Base-by-base conservation (phyloP, 2,329 filamentous ascomycete species). In the Golovinomyces cichoracearum region DNA sequence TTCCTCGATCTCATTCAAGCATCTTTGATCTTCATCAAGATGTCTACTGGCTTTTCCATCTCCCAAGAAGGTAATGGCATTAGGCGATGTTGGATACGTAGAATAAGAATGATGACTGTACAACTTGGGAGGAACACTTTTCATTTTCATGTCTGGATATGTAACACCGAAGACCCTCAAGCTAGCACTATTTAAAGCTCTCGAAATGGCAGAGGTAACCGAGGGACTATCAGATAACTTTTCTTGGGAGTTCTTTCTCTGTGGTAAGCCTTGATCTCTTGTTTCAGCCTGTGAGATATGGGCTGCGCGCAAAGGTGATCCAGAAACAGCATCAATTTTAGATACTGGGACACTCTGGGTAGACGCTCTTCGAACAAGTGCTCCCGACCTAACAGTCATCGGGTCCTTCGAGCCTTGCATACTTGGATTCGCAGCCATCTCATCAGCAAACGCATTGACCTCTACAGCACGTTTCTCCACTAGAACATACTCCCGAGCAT, bases 391-490 rank as follows among this genome's bases (percentile, higher is more conserved):
- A 5, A 71, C 68, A 38, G 46, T 37, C 38, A 72, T 68, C 26
- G 65, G 60, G 22, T 63, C 60, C 21, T 62, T 61, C 31, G 68
- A 70, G 62, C 22, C 59, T 61, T 41, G 55, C 47, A 61, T 33
- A 48, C 55, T 56, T 45, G 82, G 81, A 58, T 82, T 88, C 48
- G 85, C 81, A 41, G 84, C 86, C 60, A 98, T 68, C 63, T 95
- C 88, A 63, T 98, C 90, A 21, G 90, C 90, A 58, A 98, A 80
- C 2, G 90, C 90, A 62, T 98, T 95, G 47, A 98, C 88, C 62
- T 95, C 88, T 10, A 98, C 86, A 19, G 85, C 81, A 54, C 80
- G 78, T 66, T 94, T 93, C 65, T 98, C 90, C 12, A 98, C 83
- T 23, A 95, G 71, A 19, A 98, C 88, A 57, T 95, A 98, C 55